phyloP scores from a whole-genome alignment of 2,329 filamentous ascomycete species.

The Epichloe coenophiala region DNA sequence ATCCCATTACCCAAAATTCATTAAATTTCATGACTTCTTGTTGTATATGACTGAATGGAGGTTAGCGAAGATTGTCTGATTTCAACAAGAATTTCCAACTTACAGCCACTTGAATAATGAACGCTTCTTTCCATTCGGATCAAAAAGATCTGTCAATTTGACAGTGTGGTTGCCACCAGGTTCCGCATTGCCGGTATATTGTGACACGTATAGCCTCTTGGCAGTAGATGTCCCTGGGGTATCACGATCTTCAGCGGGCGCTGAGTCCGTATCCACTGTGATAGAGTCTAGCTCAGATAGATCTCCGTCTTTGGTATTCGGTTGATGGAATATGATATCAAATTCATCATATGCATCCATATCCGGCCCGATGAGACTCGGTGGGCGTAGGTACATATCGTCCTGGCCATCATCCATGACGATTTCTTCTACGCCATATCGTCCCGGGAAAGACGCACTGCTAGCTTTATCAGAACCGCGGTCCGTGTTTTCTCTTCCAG shows the following conservation, averaged over 20 bases:
- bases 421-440: not conserved
- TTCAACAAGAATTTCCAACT: slow-evolving; percentile 1
- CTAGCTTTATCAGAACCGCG: too few relatives aligned
- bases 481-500: not conserved
- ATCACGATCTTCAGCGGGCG: slow-evolving; percentile 7
- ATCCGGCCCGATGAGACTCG: slow-evolving; percentile 11
- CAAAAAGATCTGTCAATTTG: slow-evolving; percentile 22
- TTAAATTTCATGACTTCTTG: slow-evolving; percentile 30
- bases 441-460: not conserved
- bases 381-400: slow-evolving; percentile 1
- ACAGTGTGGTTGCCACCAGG: slow-evolving; percentile 22
- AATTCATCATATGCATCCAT: slow-evolving; percentile 18
- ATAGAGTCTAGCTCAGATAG: slow-evolving; percentile 16
- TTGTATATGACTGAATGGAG: slow-evolving; percentile 18
- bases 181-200: slow-evolving; percentile 25
- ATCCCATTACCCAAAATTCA: slow-evolving; percentile 22
- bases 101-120: slow-evolving; percentile 30
- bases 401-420: not conserved
- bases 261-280: slow-evolving; percentile 12
- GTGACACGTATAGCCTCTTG: slow-evolving; percentile 18
- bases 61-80: slow-evolving; percentile 7
- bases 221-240: slow-evolving; percentile 7
- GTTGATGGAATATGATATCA: slow-evolving; percentile 10
- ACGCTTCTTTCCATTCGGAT: slow-evolving; percentile 16
- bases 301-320: slow-evolving; percentile 15